phyloP scores from a whole-genome alignment of 2,329 filamentous ascomycete species.

The Trichoderma sp. region DNA sequence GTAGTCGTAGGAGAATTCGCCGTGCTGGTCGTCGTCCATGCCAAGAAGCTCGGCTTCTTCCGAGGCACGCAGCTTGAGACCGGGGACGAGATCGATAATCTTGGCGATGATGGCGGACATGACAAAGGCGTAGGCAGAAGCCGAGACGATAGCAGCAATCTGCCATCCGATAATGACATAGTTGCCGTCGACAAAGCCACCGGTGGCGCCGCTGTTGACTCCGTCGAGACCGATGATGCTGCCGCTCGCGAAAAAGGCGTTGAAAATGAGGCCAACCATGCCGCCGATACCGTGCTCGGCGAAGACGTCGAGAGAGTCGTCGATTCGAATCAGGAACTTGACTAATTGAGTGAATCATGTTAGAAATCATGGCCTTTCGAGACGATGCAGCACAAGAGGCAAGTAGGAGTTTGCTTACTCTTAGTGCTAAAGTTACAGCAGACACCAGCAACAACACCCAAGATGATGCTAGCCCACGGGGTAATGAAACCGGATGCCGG shows the following conservation, averaged over 20 bases:
- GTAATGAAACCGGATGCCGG: constrained; percentile 69
- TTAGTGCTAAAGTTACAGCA: constrained; percentile 71
- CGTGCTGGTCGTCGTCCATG: constrained; percentile 89
- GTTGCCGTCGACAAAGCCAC: constrained; percentile 76
- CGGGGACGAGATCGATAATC: constrained; percentile 73
- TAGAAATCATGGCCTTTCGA: neutral
- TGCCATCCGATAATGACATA: constrained; percentile 77
- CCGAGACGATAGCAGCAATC: constrained; percentile 72
- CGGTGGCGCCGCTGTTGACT: constrained; percentile 67
- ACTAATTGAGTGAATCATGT: constrained; percentile 40
- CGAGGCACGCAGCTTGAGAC: constrained; percentile 75
- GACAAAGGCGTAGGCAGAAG: constrained; percentile 69
- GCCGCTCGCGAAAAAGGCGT: constrained; percentile 69
- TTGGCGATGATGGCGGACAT: constrained; percentile 75
- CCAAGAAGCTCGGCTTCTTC: constrained; percentile 83
- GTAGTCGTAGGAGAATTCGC: constrained; percentile 89
- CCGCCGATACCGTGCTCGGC: constrained; percentile 71
- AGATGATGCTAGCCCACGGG: constrained; percentile 66
- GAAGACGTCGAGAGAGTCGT: constrained; percentile 72
- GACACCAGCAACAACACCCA: constrained; percentile 68
- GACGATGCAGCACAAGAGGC: too few species aligned
- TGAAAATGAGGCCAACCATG: constrained; percentile 71
- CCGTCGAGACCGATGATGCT: constrained; percentile 75
- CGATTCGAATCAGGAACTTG: constrained; percentile 65
- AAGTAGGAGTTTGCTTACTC: constrained; percentile 39